Evolutionary conservation across 352 stramenopile genomes (phyloP).

Genomic region (Globisporangium echinulatum): DNA sequence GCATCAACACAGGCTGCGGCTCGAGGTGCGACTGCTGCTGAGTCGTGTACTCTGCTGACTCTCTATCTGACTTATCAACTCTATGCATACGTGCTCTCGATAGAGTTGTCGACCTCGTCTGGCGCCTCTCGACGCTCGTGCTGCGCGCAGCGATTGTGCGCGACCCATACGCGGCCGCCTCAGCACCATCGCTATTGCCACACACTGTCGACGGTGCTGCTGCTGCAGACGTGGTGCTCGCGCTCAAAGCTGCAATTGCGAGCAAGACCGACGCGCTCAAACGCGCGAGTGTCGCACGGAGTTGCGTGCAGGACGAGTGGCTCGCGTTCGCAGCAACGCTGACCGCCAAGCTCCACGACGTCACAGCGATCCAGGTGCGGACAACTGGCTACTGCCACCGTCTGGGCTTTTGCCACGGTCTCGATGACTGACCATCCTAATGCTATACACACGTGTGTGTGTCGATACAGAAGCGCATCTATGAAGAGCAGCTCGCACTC

Average conservation of each 20-base stretch:
- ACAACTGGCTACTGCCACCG: not conserved
- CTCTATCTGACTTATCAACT: not conserved
- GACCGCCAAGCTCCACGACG: constrained; percentile 30
- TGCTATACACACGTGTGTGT: not conserved
- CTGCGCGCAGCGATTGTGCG: constrained; percentile 23
- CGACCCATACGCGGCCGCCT: constrained; percentile 13
- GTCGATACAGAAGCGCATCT: constrained; percentile 25
- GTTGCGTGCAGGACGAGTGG: constrained; percentile 39
- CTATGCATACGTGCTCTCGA: too few species aligned
- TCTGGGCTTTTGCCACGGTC: not conserved
- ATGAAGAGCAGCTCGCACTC: constrained; percentile 33
- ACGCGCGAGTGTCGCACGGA: constrained; percentile 25
- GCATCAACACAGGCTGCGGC: constrained; percentile 44
- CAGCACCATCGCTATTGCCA: constrained; percentile 1
- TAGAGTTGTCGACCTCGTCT: constrained; percentile 49
- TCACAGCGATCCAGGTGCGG: constrained; percentile 22
- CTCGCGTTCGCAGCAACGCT: constrained; percentile 22
- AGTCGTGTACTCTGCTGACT: not conserved
- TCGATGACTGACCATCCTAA: not conserved
- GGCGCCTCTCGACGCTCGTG: constrained; percentile 37
- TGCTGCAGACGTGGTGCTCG: constrained; percentile 9
- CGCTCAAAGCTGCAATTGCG: constrained; percentile 28
- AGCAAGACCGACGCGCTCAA: constrained; percentile 37
- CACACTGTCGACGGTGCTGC: not conserved
- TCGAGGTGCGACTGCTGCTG: constrained; percentile 20